phyloP scores from a whole-genome alignment of 2,329 filamentous ascomycete species.

The Stagonosporopsis chrysanthemi region DNA sequence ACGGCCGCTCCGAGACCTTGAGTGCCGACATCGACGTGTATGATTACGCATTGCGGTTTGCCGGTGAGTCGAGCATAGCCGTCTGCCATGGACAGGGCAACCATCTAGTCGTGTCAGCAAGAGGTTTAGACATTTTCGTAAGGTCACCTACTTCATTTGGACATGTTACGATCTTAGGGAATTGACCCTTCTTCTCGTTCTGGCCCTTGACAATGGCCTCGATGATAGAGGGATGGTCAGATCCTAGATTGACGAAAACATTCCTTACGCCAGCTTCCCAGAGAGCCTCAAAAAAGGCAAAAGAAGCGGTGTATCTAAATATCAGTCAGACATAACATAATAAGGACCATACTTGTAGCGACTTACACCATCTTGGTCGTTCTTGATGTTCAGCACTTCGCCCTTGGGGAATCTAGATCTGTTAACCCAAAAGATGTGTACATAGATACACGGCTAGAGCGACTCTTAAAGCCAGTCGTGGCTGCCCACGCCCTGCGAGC shows the following conservation, averaged over 20 bases:
- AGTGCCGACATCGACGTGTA: conserved; percentile 83
- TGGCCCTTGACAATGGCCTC: conserved; percentile 82
- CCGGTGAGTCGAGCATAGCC: conserved; percentile 74
- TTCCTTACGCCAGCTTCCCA: conserved; percentile 64
- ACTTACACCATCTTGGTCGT: conserved; percentile 35
- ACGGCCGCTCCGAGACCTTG: conserved; percentile 80
- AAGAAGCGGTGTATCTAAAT: conserved; percentile 73
- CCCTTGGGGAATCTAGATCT: background rate
- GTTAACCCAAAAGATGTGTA: background rate
- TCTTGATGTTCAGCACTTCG: background rate
- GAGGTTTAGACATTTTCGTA: background rate
- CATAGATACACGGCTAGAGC: background rate
- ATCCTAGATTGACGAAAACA: conserved; percentile 72
- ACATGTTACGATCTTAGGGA: conserved; percentile 78
- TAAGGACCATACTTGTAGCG: too few species aligned
- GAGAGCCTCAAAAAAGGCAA: conserved; percentile 82
- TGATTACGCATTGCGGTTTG: conserved; percentile 77
- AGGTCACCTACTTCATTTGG: conserved; percentile 71
- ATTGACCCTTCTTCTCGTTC: conserved; percentile 68
- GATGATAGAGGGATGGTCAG: conserved; percentile 77
- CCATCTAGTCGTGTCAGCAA: conserved; percentile 65
- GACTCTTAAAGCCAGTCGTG: background rate
- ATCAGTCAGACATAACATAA: background rate
- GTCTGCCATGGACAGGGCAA: conserved; percentile 84
- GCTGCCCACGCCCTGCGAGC: conserved; percentile 7